phyloP scores from a whole-genome alignment of 495 filamentous ascomycete genomes.

The Daldinia bambusicola region DNA sequence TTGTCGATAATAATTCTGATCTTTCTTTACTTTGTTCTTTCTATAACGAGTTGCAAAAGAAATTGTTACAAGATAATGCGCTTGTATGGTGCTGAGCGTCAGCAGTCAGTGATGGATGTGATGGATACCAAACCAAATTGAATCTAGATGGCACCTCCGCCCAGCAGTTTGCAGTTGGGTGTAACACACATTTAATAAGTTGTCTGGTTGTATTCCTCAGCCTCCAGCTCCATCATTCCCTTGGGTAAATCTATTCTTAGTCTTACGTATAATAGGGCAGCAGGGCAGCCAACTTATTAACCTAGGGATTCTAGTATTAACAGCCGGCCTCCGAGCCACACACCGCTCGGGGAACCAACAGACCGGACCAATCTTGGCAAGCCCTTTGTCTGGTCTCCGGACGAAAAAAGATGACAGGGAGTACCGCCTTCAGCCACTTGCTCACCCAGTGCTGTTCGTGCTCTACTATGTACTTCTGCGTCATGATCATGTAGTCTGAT shows the following conservation, averaged over 20 bases:
- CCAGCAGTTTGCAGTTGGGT: too few relatives aligned
- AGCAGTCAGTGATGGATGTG: constrained; percentile 29
- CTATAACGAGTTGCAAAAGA: too few relatives aligned
- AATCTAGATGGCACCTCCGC: too few relatives aligned
- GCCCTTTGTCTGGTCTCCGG: constrained; percentile 20
- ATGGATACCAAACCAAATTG: constrained; percentile 16
- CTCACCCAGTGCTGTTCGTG: background rate
- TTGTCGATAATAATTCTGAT: too few relatives aligned
- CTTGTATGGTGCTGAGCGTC: constrained; percentile 19
- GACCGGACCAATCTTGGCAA: constrained; percentile 22
- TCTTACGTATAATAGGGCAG: background rate
- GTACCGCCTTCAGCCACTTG: constrained; percentile 16
- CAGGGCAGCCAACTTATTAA: too few relatives aligned
- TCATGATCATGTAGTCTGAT: background rate
- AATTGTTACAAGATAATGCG: too few relatives aligned
- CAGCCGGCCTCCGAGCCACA: constrained; percentile 25
- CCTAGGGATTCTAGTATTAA: constrained; percentile 5
- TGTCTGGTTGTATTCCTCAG: too few relatives aligned
- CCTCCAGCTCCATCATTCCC: background rate
- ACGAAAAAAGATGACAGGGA: constrained; percentile 19
- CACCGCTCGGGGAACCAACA: constrained; percentile 31
- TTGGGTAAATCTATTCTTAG: constrained; percentile 33
- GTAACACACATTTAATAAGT: too few relatives aligned
- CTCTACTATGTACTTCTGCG: constrained; percentile 1
- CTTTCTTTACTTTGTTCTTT: too few relatives aligned